phyloP scores from a whole-genome alignment of 148 eudicot species.

The Chenopodium quinoa region DNA sequence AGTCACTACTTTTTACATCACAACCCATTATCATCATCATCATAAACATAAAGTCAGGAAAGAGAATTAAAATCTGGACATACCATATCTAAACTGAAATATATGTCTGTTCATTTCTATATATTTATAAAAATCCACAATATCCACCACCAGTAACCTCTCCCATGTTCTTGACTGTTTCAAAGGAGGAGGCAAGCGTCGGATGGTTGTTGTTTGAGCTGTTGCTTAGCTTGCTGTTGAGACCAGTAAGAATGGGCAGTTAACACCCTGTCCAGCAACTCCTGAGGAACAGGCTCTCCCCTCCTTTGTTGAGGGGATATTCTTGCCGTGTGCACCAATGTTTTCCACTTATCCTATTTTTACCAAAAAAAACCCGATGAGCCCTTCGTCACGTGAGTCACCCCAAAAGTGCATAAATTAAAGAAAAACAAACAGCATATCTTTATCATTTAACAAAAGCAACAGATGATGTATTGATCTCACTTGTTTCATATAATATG shows the following conservation, averaged over 20 bases:
- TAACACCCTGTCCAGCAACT: conserved; percentile 76
- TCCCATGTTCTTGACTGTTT: conserved; percentile 10
- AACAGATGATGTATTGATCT: not conserved
- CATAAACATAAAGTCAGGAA: conserved; percentile 16
- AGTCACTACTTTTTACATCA: conserved; percentile 34
- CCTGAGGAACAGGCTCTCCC: conserved; percentile 95
- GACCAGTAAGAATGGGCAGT: conserved; percentile 89
- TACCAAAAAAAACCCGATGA: not conserved
- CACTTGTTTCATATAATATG: not conserved
- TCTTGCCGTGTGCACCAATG: conserved; percentile 92
- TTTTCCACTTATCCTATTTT: conserved; percentile 89
- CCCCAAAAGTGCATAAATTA: not conserved
- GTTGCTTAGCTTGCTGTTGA: conserved; percentile 75
- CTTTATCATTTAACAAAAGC: not conserved
- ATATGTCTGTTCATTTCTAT: conserved; percentile 19
- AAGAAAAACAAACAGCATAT: not conserved
- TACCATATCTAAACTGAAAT: conserved; percentile 26
- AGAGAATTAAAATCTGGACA: conserved; percentile 28
- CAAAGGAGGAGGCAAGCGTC: conserved; percentile 59
- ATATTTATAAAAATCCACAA: conserved; percentile 30
- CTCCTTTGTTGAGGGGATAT: conserved; percentile 94
- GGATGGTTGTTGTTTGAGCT: conserved; percentile 50
- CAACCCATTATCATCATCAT: conserved; percentile 15
- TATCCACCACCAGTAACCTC: not conserved
- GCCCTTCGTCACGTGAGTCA: not conserved